Conservation (phyloP, 2,329 filamentous ascomycete species). For the Trichophyton benhamiae region DNA sequence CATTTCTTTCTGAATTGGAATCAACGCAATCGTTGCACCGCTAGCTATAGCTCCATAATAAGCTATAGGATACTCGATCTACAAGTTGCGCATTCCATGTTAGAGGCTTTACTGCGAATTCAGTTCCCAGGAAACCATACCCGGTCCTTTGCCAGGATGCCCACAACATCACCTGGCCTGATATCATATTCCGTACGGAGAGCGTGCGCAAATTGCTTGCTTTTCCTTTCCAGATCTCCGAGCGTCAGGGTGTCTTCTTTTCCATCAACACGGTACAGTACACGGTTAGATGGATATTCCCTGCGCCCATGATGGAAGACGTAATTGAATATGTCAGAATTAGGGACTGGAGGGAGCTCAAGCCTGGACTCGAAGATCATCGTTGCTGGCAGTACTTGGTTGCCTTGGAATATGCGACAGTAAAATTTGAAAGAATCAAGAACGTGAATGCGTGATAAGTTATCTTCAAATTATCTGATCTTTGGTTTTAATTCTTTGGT, state of each 20-base stretch:
- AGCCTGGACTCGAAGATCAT: background rate
- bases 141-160: conserved; percentile 12
- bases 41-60: conserved; percentile 17
- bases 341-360: background rate
- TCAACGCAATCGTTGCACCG: conserved; percentile 17
- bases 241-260: conserved; percentile 12
- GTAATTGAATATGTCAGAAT: conserved; percentile 14
- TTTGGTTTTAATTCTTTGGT: background rate
- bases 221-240: conserved; percentile 13
- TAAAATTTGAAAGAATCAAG: background rate
- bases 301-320: conserved; percentile 12
- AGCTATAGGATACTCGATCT: conserved; percentile 19
- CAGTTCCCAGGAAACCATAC: conserved; percentile 6
- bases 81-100: background rate
- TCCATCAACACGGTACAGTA: conserved; percentile 13
- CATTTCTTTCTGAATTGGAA: conserved; percentile 17
- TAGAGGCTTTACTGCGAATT: background rate
- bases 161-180: conserved; percentile 12
- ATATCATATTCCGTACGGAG: conserved; percentile 10
- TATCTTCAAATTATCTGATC: background rate
- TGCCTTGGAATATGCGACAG: background rate
- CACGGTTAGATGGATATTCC: conserved; percentile 10
- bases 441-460: background rate
- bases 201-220: conserved; percentile 12
- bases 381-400: background rate